Base-by-base conservation (phyloP, 1,139 yeast species). In the Oligophagozyma castellii region DNA sequence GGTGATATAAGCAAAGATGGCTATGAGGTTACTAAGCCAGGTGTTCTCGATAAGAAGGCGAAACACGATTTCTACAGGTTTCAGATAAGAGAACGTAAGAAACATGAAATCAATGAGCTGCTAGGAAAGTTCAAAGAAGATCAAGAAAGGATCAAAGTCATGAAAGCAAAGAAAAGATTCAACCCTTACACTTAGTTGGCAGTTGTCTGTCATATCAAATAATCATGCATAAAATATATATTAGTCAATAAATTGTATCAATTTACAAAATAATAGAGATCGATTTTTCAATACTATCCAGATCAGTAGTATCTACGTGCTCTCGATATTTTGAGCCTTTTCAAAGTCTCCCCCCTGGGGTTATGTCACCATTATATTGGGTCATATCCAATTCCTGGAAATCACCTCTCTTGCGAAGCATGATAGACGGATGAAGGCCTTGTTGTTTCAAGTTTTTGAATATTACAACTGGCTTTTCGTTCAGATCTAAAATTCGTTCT, bases 41-140 rank as follows among this genome's bases (percentile, higher is more conserved):
- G 35, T 28, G 76, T 73, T 53, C 61, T 67, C 56, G 73, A 78
- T 55, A 73, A 68, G 60, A 79, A 80, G 56, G 92, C 84, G 43
- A 81, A 84, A 61, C 68, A 69, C 40, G 96, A 92, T 56, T 89
- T 92, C 63, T 92, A 92, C 62, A 68, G 95, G 45, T 92, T 86
- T 71, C 99, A 92, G 59, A 70, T 89, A 44, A 73, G 98, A 55
- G 94, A 92, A 51, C 70, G 73, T 51, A 89, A 86, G 67, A 89
- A 89, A 63, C 73, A 70, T 39, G 95, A 86, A 54, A 83, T 89
- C 81, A 81, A 81, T 51, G 84, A 80, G 30, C 62, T 92, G 49
- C 63, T 89, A 48, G 63, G 59, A 36, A 80, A 84, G 53, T 92
- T 84, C 59, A 83, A 79, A 51, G 73, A 76, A 37, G 98, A 92